A percentile compares a stretch with the other conserved stretches of the same genome.
Conservation (phyloP, 2,329 filamentous ascomycete species). For the Pestalotiopsis sp. region DNA sequence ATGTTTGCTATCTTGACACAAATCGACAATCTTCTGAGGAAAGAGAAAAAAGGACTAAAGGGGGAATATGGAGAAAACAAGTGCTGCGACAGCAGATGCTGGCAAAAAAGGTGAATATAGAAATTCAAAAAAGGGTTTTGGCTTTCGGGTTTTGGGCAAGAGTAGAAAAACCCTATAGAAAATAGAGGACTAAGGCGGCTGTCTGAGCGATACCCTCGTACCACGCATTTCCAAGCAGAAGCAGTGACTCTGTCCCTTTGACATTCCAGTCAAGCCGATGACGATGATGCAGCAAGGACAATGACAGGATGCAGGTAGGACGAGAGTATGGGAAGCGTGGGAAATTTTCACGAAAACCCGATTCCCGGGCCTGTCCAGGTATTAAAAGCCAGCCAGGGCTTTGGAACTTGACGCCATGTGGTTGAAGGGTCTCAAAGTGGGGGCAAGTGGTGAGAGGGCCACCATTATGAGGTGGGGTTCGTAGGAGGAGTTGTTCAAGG, state of each 20-base stretch:
- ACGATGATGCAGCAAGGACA: conserved; percentile 5
- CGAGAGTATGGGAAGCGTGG: conserved; percentile 8
- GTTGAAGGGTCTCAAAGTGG: conserved; percentile 18
- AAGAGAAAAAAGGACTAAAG: neutral
- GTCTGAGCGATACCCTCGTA: conserved; percentile 15
- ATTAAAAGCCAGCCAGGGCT: conserved; percentile 13
- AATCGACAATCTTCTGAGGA: neutral
- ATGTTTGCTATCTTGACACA: conserved; percentile 26
- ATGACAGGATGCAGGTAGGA: neutral
- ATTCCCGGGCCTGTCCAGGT: conserved; percentile 8
- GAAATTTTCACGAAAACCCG: conserved; percentile 15
- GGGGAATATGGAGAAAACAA: conserved; percentile 6
- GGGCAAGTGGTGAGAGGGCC: conserved; percentile 10
- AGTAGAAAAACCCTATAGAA: neutral
- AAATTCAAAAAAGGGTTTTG: neutral
- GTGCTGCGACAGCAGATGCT: conserved; percentile 15
- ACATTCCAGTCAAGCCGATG: conserved; percentile 13
- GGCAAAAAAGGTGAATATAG: conserved; percentile 18
- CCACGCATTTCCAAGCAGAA: conserved; percentile 16
- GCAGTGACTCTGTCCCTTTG: conserved; percentile 14
- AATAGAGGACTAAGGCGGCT: conserved; percentile 15
- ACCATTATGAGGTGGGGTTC: conserved; percentile 1
- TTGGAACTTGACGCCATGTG: conserved; percentile 18
- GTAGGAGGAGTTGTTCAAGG: neutral
- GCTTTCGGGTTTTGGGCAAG: neutral